phyloP scores from a whole-genome alignment of 2,329 filamentous ascomycete genomes.

The Scedosporium aurantiacum region DNA sequence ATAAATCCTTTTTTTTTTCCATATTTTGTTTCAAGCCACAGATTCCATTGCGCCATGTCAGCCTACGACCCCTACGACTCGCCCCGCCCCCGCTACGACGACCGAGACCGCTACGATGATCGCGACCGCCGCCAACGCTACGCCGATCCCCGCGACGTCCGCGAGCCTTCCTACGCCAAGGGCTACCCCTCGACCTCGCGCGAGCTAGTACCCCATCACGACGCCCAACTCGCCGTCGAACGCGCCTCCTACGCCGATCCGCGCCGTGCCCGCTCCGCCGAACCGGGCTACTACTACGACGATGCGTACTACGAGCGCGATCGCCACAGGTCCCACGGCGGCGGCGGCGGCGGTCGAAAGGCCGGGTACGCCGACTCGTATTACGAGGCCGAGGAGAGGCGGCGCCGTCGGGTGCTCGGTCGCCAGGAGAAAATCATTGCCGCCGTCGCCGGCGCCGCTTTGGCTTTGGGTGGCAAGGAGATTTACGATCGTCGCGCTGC shows the following conservation, averaged over 20 bases:
- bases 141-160: conserved; percentile 35
- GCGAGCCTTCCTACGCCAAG: conserved; percentile 25
- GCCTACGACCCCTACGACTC: conserved; percentile 44
- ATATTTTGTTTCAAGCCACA: conserved; percentile 2
- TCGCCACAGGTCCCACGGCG: conserved; percentile 30
- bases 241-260: conserved; percentile 50
- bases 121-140: conserved; percentile 41
- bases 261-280: conserved; percentile 54
- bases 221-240: conserved; percentile 61
- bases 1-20: neutral
- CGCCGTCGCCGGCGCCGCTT: conserved; percentile 51
- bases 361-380: conserved; percentile 39
- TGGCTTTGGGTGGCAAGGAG: conserved; percentile 56
- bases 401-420: conserved; percentile 37
- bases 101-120: conserved; percentile 22
- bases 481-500: conserved; percentile 52
- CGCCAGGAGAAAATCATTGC: conserved; percentile 58
- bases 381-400: conserved; percentile 49
- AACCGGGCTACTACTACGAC: conserved; percentile 47
- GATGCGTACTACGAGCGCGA: conserved; percentile 33
- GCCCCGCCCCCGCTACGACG: conserved; percentile 24
- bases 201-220: conserved; percentile 46
- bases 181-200: conserved; percentile 27
- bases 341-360: conserved; percentile 26
- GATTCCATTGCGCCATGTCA: conserved; percentile 18